Evolutionary conservation across 139 green algal genomes (phyloP).

Genomic region (Chlorella sorokiniana): DNA sequence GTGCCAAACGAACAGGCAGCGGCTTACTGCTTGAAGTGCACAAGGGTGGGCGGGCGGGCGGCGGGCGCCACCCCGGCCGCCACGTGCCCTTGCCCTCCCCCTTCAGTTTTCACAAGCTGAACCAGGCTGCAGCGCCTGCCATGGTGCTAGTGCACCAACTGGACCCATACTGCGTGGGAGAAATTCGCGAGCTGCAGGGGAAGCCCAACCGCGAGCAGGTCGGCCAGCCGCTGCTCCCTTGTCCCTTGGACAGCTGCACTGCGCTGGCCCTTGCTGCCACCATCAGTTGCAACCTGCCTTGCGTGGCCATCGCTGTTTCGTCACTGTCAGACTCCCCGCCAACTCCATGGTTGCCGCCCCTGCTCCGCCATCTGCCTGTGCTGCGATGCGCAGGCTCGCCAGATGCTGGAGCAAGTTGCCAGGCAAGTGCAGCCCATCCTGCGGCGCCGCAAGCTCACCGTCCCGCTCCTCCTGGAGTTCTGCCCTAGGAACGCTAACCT

Average conservation of each 20-base stretch:
- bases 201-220: background rate
- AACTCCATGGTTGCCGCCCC: background rate
- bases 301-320: too few relatives aligned
- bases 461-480: conserved; percentile 81
- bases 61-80: too few relatives aligned
- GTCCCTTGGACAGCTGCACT: background rate
- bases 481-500: conserved; percentile 63
- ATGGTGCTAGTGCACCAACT: conserved; percentile 19
- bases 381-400: conserved; percentile 43
- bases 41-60: too few relatives aligned
- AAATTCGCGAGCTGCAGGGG: conserved; percentile 19
- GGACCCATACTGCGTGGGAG: conserved; percentile 48
- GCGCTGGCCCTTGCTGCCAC: background rate
- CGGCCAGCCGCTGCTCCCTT: background rate
- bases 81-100: too few relatives aligned
- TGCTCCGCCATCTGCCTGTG: background rate
- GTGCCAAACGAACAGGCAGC: too few relatives aligned
- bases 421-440: conserved; percentile 90
- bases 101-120: too few relatives aligned
- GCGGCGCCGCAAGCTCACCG: conserved; percentile 58
- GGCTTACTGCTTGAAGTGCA: too few relatives aligned
- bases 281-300: too few relatives aligned
- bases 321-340: background rate
- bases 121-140: too few relatives aligned
- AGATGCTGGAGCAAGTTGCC: conserved; percentile 60